Percentiles rank a stretch among this genome's conserved stretches.
These are phyloP conservation scores for Holtermannia corniformis DNA, from an alignment of 768 basidiomycete genomes.

Conservation along the genomic window DNA sequence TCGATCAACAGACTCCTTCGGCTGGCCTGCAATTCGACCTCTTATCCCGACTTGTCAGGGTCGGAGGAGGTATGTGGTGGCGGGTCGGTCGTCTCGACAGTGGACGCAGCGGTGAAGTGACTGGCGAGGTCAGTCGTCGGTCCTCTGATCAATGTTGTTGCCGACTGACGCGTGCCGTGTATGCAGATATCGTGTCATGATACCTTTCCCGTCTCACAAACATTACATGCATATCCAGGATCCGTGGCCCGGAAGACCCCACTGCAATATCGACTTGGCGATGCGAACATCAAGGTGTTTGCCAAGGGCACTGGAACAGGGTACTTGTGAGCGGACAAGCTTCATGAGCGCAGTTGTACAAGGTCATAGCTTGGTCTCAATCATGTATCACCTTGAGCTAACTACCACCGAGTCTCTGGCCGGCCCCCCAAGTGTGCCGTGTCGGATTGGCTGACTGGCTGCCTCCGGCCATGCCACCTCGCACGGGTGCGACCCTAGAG, in stretches of 20 bases:
- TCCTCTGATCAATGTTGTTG: not conserved
- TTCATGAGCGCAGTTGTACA: too few relatives aligned
- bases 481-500: slow-evolving; percentile 4
- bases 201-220: slow-evolving; percentile 1
- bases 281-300: slow-evolving; percentile 31
- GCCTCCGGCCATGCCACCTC: slow-evolving; percentile 3
- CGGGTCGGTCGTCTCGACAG: slow-evolving; percentile 24
- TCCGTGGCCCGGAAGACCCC: slow-evolving; percentile 15
- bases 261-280: slow-evolving; percentile 34
- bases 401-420: not conserved
- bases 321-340: slow-evolving; percentile 18
- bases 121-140: slow-evolving; percentile 33
- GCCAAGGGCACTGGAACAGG: slow-evolving; percentile 38
- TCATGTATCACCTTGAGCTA: not conserved
- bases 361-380: too few relatives aligned
- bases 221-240: not conserved
- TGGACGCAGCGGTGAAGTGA: slow-evolving; percentile 36
- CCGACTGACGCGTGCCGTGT: not conserved
- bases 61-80: slow-evolving; percentile 30
- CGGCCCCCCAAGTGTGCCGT: not conserved
- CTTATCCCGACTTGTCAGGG: slow-evolving; percentile 19
- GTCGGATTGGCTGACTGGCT: not conserved
- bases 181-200: slow-evolving; percentile 32
- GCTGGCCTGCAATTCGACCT: slow-evolving; percentile 16
- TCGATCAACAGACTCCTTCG: slow-evolving; percentile 4